Percentiles rank a stretch among this genome's conserved stretches.
Conservation (phyloP, 345 rosid species). For the Rhodamnia rubescens region DNA sequence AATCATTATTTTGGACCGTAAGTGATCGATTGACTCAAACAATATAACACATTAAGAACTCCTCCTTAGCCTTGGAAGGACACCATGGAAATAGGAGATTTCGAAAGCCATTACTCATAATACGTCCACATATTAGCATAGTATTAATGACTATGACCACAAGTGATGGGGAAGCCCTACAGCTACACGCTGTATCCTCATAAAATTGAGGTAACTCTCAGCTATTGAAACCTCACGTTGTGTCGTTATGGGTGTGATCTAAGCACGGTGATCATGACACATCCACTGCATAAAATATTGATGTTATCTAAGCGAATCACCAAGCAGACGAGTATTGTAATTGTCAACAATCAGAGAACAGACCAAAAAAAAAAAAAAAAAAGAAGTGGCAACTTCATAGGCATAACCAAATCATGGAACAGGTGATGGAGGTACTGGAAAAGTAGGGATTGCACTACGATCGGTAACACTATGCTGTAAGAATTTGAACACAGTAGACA, state of each 20-base stretch:
- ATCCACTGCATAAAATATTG: neutral
- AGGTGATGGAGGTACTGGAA: neutral
- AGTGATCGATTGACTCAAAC: no score
- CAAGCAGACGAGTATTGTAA: neutral
- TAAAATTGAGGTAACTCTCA: neutral
- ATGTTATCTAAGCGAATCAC: neutral
- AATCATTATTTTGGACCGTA: neutral
- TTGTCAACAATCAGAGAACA: neutral
- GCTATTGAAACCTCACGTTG: neutral
- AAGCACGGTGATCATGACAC: neutral
- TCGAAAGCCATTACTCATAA: neutral
- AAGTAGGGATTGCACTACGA: neutral
- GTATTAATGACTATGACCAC: neutral
- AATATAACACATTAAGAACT: no score
- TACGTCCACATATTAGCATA: neutral
- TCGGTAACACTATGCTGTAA: neutral
- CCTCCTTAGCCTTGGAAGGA: no score
- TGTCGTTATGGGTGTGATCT: neutral
- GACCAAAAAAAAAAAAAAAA: neutral
- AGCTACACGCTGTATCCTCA: neutral
- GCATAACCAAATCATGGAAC: neutral
- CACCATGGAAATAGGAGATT: neutral
- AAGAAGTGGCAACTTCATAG: neutral
- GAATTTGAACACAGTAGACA: neutral
- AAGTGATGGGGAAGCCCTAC: neutral